Conservation (phyloP, 352 stramenopile genomes). For the Phytophthora sp. region DNA sequence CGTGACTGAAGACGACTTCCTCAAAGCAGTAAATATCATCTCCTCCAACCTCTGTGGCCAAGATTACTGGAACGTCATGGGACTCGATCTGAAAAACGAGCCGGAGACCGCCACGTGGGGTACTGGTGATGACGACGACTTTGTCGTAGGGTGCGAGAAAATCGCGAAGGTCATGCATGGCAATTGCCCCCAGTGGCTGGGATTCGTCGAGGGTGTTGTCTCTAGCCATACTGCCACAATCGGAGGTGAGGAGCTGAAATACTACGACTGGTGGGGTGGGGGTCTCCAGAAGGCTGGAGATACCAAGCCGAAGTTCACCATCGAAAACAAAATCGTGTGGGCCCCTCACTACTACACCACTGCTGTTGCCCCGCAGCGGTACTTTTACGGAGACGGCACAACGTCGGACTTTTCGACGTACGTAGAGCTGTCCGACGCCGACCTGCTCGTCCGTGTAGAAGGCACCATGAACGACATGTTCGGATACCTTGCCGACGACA, state of each 20-base stretch:
- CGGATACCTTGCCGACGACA: constrained; percentile 64
- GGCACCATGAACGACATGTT: constrained; percentile 84
- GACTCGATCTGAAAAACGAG: constrained; percentile 85
- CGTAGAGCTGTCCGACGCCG: constrained; percentile 66
- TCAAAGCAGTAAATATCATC: constrained; percentile 60
- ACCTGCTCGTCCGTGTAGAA: constrained; percentile 48
- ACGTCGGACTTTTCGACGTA: constrained; percentile 53
- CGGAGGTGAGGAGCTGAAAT: constrained; percentile 49
- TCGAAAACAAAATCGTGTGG: constrained; percentile 83
- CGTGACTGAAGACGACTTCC: constrained; percentile 63
- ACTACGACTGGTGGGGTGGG: constrained; percentile 86
- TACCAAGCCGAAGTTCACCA: constrained; percentile 52
- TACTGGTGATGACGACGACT: constrained; percentile 67
- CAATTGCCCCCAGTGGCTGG: constrained; percentile 78
- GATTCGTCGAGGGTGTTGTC: constrained; percentile 80
- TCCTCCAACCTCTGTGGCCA: constrained; percentile 64
- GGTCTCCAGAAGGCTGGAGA: constrained; percentile 66
- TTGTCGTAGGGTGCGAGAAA: constrained; percentile 65
- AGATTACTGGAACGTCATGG: constrained; percentile 85
- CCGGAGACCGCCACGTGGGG: constrained; percentile 73
- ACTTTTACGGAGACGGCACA: constrained; percentile 76
- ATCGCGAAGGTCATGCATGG: constrained; percentile 81
- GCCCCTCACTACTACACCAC: constrained; percentile 85
- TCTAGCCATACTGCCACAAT: constrained; percentile 52
- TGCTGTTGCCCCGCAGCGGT: constrained; percentile 69